Base-by-base conservation (phyloP, 2,329 filamentous ascomycete species). In the Esteya vermicola region DNA sequence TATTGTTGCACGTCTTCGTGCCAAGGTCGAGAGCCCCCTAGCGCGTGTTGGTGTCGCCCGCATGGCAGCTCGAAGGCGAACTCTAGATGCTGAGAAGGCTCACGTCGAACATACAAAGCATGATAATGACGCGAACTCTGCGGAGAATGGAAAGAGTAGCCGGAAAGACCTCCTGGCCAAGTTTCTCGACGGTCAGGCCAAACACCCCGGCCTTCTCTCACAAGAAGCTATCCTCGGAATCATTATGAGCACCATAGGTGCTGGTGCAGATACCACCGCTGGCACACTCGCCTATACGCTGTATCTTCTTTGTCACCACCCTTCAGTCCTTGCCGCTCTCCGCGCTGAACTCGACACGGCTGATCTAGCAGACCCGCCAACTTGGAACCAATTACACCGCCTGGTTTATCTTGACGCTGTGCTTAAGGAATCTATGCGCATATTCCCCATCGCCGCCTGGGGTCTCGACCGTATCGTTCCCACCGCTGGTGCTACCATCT, bases 321-420 rank as follows among this genome's bases (percentile, higher is more conserved):
- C 46, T 8, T 21, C 16, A 13, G 39, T 39, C 6, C 36, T 38
- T 2, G 12, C 13, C 6, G 26, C n/a, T 9, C 37, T 50, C n/a
- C 41, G 21, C 13, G 22, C 38, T 3, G 46, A 49, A 18, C 40
- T 50, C 7, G 38, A 45, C 28, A 14, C 25, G 4, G 47, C 47
- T 16, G 16, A 10, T 13, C 23, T 43, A 28, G 40, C 38, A 6
- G 44, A 13, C 20, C 38, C 38, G 8, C 32, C 33, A 2, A 10
- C 30, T 16, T 45, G 39, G 38, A 30, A 23, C 3, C 39, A 47
- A 36, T 43, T 43, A n/a, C 38, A 28, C 22, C 39, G 38, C 18
- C 45, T 50, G 18, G 46, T 41, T 9, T 52, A 52, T 37, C 45
- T 49, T 5, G 36, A 50, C 4, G 49, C 49, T 32, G 47, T 50